Percentiles rank a stretch among this genome's conserved stretches.
These are phyloP conservation scores for Epichloe brachyelytri DNA, from an alignment of 2,329 filamentous ascomycete species.

Conservation along the genomic window DNA sequence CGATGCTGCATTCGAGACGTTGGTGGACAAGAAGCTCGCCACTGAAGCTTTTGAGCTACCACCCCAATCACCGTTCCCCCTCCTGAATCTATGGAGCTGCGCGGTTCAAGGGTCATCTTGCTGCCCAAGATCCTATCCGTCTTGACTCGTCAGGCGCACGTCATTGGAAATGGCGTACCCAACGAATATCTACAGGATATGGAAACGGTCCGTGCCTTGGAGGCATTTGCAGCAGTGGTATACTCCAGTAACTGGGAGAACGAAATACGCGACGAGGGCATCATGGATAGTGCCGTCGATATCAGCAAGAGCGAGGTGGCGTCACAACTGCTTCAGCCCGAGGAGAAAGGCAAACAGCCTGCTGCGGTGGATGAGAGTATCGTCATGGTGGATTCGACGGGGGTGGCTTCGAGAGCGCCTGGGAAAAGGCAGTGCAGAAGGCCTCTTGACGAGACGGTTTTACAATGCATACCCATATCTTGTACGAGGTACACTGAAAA, in stretches of 20 bases:
- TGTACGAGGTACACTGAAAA: background rate
- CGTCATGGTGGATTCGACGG: constrained; percentile 36
- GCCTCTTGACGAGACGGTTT: constrained; percentile 11
- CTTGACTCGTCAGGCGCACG: constrained; percentile 80
- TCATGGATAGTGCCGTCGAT: constrained; percentile 26
- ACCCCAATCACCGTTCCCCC: constrained; percentile 18
- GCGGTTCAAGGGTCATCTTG: constrained; percentile 47
- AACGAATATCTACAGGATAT: constrained; percentile 63
- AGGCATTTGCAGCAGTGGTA: constrained; percentile 76
- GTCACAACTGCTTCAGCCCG: constrained; percentile 5
- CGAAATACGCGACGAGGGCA: constrained; percentile 41
- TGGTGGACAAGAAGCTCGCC: constrained; percentile 73
- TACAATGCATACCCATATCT: background rate
- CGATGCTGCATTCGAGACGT: constrained; percentile 71
- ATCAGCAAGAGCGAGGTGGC: constrained; percentile 15
- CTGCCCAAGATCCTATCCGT: constrained; percentile 84
- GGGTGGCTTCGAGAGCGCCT: constrained; percentile 51
- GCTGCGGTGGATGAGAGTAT: constrained; percentile 23
- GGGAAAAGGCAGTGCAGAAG: constrained; percentile 46
- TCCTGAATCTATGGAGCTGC: constrained; percentile 37
- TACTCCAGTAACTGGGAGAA: constrained; percentile 75
- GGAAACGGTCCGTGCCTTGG: constrained; percentile 62
- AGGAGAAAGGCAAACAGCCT: constrained; percentile 24
- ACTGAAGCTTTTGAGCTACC: constrained; percentile 59
- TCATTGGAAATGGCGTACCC: constrained; percentile 66